Conservation (phyloP, 75 land plant species). For the Pinus tabuliformis region DNA sequence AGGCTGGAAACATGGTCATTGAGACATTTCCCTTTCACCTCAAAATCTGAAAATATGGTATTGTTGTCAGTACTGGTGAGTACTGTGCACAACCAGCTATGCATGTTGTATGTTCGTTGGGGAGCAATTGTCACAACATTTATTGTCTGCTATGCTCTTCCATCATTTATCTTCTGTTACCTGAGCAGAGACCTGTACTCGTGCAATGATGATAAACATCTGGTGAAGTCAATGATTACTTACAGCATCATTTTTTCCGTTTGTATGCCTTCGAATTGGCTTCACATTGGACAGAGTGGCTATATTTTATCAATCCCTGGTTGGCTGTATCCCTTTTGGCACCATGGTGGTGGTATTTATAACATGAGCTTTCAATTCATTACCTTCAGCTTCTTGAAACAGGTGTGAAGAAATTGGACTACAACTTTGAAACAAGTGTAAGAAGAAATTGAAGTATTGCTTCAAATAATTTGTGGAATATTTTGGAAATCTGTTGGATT, state of each 20-base stretch:
- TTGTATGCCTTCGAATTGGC: conserved; percentile 32
- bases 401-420: no score
- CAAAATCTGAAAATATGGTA: conserved; percentile 5
- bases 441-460: no score
- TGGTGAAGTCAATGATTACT: conserved; percentile 34
- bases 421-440: no score
- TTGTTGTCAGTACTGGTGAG: conserved; percentile 11
- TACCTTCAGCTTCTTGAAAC: no score
- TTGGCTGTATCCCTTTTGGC: conserved; percentile 29
- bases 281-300: conserved; percentile 28
- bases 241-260: conserved; percentile 29
- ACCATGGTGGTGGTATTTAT: conserved; percentile 16
- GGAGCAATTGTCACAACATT: conserved; percentile 97
- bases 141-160: conserved; percentile 89
- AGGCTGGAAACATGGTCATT: conserved; percentile 37
- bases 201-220: conserved; percentile 60
- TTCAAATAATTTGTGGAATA: no score
- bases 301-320: conserved; percentile 23
- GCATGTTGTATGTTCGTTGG: conserved; percentile 38
- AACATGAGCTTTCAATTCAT: no score
- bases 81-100: conserved; percentile 22
- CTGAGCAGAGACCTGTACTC: conserved; percentile 97
- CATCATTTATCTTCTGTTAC: conserved; percentile 94
- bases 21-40: conserved; percentile 21
- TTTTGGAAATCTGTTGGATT: no score